These are phyloP conservation scores for Aureobasidium sp. DNA, from an alignment of 2,329 filamentous ascomycete genomes.

Conservation along the genomic window DNA sequence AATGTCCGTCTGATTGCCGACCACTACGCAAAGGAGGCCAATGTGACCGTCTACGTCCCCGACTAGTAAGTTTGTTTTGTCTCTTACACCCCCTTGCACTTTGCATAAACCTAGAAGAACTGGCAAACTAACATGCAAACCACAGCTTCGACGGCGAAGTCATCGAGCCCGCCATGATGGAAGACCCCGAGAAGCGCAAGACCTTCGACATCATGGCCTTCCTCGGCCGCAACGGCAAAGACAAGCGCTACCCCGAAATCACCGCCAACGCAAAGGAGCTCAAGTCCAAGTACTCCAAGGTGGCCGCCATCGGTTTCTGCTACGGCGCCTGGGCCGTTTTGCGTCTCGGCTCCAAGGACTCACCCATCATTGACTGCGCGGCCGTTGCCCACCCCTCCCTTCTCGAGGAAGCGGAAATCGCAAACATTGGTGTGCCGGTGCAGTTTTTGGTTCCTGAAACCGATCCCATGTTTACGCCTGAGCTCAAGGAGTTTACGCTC, in stretches of 20 bases:
- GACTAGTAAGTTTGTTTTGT: slow-evolving; percentile 24
- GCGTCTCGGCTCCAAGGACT: slow-evolving; percentile 37
- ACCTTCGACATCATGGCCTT: slow-evolving; percentile 22
- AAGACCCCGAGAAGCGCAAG: slow-evolving; percentile 18
- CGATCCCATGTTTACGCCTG: slow-evolving; percentile 38
- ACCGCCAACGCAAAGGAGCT: slow-evolving; percentile 33
- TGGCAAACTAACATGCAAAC: background rate
- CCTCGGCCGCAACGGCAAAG: slow-evolving; percentile 20
- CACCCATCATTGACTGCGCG: slow-evolving; percentile 41
- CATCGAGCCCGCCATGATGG: slow-evolving; percentile 17
- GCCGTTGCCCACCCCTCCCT: slow-evolving; percentile 40
- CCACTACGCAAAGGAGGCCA: slow-evolving; percentile 39
- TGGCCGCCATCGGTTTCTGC: slow-evolving; percentile 45
- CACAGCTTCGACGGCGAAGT: slow-evolving; percentile 22
- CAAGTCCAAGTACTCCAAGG: slow-evolving; percentile 27
- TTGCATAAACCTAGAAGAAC: background rate
- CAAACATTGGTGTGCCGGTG: slow-evolving; percentile 41
- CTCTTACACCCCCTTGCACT: too few species aligned
- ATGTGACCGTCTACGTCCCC: slow-evolving; percentile 41
- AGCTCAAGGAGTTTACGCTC: slow-evolving; percentile 42
- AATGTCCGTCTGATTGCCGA: slow-evolving; percentile 43
- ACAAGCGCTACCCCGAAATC: slow-evolving; percentile 32
- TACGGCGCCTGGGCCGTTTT: slow-evolving; percentile 48
- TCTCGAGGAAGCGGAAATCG: slow-evolving; percentile 41
- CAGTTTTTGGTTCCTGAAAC: slow-evolving; percentile 48